These are phyloP conservation scores for Periconia sp. DNA, from an alignment of 2,329 filamentous ascomycete genomes.

Conservation along the genomic window DNA sequence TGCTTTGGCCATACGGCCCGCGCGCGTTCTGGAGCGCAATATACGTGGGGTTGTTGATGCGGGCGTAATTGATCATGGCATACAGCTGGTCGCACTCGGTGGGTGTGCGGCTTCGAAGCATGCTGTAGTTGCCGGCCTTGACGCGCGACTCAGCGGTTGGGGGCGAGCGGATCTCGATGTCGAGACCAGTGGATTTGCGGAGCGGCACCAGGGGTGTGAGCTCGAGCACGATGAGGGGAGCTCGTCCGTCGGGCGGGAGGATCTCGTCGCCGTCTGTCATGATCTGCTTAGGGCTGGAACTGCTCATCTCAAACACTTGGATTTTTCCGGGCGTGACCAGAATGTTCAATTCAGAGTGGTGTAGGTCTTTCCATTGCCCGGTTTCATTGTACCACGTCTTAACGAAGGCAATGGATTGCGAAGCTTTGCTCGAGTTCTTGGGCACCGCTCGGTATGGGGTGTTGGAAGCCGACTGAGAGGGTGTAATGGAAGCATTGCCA, in stretches of 20 bases:
- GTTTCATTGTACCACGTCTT: constrained; percentile 61
- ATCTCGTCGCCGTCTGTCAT: constrained; percentile 45
- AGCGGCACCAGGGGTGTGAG: constrained; percentile 90
- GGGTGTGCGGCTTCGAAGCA: constrained; percentile 79
- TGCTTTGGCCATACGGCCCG: constrained; percentile 53
- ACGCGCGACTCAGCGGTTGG: constrained; percentile 73
- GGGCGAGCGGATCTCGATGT: constrained; percentile 90
- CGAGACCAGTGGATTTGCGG: constrained; percentile 85
- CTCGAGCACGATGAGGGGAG: constrained; percentile 70
- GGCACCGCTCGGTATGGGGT: constrained; percentile 62
- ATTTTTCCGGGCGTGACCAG: constrained; percentile 66
- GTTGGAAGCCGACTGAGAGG: constrained; percentile 82
- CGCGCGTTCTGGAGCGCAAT: constrained; percentile 75
- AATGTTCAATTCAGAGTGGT: constrained; percentile 64
- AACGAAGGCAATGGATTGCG: constrained; percentile 60
- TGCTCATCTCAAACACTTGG: constrained; percentile 61
- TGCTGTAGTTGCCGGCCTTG: constrained; percentile 73
- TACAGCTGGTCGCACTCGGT: constrained; percentile 83
- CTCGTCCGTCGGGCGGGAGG: constrained; percentile 37
- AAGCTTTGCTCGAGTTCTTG: constrained; percentile 53
- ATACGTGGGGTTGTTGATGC: constrained; percentile 91
- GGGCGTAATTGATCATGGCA: constrained; percentile 80
- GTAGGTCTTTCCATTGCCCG: constrained; percentile 62
- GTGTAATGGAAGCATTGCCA: constrained; percentile 62
- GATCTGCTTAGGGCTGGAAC: constrained; percentile 48